phyloP scores from a whole-genome alignment of 2,329 filamentous ascomycete species.

The Lachnellula cervina region DNA sequence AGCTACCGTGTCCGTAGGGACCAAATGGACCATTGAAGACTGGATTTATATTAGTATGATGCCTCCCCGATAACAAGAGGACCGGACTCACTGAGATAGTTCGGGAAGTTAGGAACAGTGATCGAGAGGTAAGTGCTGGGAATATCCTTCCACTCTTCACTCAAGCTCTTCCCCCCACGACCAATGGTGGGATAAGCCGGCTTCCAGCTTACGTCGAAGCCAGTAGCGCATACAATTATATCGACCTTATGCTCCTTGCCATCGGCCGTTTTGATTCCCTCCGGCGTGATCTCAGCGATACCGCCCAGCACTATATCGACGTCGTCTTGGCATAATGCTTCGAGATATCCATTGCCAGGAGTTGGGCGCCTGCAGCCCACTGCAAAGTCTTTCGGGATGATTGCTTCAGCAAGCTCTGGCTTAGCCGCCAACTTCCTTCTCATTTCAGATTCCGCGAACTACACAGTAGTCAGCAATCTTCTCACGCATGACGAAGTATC shows the following conservation, averaged over 20 bases:
- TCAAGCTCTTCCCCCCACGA: constrained; percentile 3
- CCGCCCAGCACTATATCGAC: constrained; percentile 10
- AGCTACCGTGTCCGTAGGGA: constrained; percentile 11
- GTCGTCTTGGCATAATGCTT: constrained; percentile 37
- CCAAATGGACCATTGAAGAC: constrained; percentile 6
- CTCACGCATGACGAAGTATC: too few relatives aligned
- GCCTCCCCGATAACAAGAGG: too few relatives aligned
- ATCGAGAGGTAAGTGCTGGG: constrained; percentile 19
- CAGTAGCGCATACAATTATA: too few relatives aligned
- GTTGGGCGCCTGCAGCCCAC: constrained; percentile 68
- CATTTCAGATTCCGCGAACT: constrained; percentile 10
- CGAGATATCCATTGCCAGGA: constrained; percentile 33
- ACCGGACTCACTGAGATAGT: constrained; percentile 23
- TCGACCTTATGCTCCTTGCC: too few relatives aligned
- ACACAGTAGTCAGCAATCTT: too few relatives aligned
- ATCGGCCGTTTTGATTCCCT: constrained; percentile 30
- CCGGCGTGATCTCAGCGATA: constrained; percentile 30
- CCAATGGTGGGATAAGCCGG: constrained; percentile 13
- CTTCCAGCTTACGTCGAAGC: too few relatives aligned
- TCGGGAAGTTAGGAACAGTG: constrained; percentile 18
- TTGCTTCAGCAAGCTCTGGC: constrained; percentile 9
- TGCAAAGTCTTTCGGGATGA: constrained; percentile 71
- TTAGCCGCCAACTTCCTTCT: constrained; percentile 19
- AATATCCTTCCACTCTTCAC: constrained; percentile 15
- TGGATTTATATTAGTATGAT: too few relatives aligned